phyloP scores from a whole-genome alignment of 2,329 filamentous ascomycete genomes.

The Talaromyces sp. region DNA sequence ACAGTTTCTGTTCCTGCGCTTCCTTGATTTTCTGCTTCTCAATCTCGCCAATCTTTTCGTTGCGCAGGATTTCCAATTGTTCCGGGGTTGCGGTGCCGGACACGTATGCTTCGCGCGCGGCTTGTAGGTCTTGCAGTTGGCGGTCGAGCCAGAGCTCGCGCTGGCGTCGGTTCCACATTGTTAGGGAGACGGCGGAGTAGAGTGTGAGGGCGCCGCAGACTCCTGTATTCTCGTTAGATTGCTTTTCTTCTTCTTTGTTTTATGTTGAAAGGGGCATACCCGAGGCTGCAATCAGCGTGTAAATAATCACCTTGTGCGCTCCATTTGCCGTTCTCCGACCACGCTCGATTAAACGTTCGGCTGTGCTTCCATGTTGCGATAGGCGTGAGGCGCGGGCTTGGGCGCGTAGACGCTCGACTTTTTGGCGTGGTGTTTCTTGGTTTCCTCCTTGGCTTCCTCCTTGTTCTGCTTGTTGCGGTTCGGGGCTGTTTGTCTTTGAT shows the following conservation, averaged over 20 bases:
- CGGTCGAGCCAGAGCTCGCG: constrained; percentile 56
- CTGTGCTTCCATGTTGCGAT: constrained; percentile 52
- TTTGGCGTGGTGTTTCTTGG: constrained; percentile 63
- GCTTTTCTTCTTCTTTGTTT: not conserved
- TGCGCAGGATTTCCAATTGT: constrained; percentile 40
- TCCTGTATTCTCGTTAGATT: constrained; percentile 34
- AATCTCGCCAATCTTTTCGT: constrained; percentile 41
- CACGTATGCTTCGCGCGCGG: constrained; percentile 38
- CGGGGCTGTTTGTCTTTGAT: constrained; percentile 12
- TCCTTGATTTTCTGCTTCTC: constrained; percentile 35
- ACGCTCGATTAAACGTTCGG: constrained; percentile 50
- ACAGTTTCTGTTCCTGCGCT: constrained; percentile 32
- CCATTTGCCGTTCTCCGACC: constrained; percentile 56
- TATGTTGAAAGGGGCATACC: constrained; percentile 36
- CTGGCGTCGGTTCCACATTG: constrained; percentile 63
- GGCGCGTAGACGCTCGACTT: constrained; percentile 62
- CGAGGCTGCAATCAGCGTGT: constrained; percentile 57
- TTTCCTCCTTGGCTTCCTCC: constrained; percentile 43
- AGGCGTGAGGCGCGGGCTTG: constrained; percentile 63
- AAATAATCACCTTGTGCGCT: constrained; percentile 56
- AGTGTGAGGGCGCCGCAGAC: constrained; percentile 57
- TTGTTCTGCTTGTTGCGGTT: not conserved
- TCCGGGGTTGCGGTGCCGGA: constrained; percentile 35
- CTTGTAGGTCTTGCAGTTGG: constrained; percentile 37
- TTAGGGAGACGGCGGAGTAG: constrained; percentile 62